phyloP scores from a whole-genome alignment of 2,329 filamentous ascomycete species.

The Arthroderma sp. region DNA sequence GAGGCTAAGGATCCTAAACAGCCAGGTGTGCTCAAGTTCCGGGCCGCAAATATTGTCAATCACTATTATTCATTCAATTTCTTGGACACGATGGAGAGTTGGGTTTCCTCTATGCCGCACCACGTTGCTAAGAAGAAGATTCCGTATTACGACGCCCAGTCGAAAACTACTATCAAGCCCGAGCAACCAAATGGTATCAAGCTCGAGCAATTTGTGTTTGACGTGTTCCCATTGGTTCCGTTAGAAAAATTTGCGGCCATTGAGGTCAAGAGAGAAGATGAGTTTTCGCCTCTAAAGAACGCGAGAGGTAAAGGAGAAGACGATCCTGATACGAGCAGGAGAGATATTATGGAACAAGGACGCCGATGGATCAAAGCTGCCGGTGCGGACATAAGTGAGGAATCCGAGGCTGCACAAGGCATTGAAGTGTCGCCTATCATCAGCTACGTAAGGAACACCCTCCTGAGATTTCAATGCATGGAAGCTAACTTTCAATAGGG shows the following conservation, averaged over 20 bases:
- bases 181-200: constrained; percentile 97
- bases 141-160: constrained; percentile 62
- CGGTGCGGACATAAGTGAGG: constrained; percentile 60
- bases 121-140: constrained; percentile 99
- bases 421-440: constrained; percentile 86
- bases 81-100: constrained; percentile 77
- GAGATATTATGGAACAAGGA: constrained; percentile 81
- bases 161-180: constrained; percentile 72
- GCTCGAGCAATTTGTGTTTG: constrained; percentile 97
- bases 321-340: constrained; percentile 82
- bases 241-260: constrained; percentile 87
- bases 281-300: constrained; percentile 97
- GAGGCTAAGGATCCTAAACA: constrained; percentile 78
- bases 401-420: constrained; percentile 47
- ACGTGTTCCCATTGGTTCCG: constrained; percentile 82
- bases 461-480: constrained; percentile 11
- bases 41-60: constrained; percentile 98
- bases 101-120: constrained; percentile 76
- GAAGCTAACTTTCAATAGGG: constrained; percentile 29
- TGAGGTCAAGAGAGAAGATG: constrained; percentile 91
- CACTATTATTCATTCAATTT: constrained; percentile 97
- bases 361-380: constrained; percentile 71
- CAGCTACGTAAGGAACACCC: constrained; percentile 67
- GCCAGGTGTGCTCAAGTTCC: constrained; percentile 75
- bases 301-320: constrained; percentile 74